phyloP scores from a whole-genome alignment of 208 protist genomes.

The Endotrypanum monterogeii region DNA sequence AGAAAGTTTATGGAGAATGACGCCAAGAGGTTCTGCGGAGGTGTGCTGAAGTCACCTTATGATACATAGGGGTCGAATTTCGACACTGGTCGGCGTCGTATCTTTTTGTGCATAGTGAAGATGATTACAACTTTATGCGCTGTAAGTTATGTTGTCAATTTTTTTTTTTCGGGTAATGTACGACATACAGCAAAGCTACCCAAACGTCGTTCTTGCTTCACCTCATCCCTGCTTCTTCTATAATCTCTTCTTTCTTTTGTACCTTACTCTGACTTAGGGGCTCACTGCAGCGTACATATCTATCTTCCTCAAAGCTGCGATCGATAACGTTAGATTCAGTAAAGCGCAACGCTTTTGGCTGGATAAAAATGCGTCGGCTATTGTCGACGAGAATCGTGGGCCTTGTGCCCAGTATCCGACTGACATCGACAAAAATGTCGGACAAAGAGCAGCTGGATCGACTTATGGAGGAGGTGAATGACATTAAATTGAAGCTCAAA shows the following conservation, averaged over 20 bases:
- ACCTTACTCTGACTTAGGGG: background rate
- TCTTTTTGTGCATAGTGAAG: background rate
- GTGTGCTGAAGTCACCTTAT: background rate
- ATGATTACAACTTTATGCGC: background rate
- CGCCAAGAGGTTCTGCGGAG: background rate
- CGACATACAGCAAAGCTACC: too few species aligned
- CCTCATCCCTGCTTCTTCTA: background rate
- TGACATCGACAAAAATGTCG: slow-evolving; percentile 1
- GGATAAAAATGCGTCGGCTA: slow-evolving; percentile 9
- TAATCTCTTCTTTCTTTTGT: too few species aligned
- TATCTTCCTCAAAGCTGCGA: background rate
- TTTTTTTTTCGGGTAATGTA: background rate
- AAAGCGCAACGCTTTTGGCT: background rate
- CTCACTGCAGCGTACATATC: background rate
- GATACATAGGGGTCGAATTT: background rate
- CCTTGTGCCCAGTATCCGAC: background rate
- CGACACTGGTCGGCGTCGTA: background rate
- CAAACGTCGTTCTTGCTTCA: background rate
- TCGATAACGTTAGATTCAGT: background rate
- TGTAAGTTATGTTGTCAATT: background rate
- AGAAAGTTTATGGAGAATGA: background rate
- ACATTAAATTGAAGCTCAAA: slow-evolving; percentile 46
- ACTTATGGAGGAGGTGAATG: slow-evolving; percentile 32
- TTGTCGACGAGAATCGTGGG: background rate
- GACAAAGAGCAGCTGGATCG: slow-evolving; percentile 17